A percentile compares a stretch with the other conserved stretches of the same genome.
phyloP scores from a whole-genome alignment of 2,329 filamentous ascomycete species.

The Myriosclerotinia scirpicola region DNA sequence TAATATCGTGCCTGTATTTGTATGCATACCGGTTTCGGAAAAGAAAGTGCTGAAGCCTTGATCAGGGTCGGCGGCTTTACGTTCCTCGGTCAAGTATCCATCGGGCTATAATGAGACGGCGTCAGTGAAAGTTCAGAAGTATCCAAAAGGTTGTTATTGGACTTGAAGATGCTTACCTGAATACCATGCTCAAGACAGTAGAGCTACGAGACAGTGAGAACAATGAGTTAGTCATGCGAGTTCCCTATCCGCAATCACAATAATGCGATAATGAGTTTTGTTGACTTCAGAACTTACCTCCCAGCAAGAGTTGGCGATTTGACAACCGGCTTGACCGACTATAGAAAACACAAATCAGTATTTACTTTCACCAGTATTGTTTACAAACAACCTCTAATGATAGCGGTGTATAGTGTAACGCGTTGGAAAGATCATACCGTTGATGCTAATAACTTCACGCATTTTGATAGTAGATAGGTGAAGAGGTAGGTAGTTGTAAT shows the following conservation, averaged over 20 bases:
- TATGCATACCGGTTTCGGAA: slow-evolving; percentile 87
- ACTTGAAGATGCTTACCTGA: slow-evolving; percentile 64
- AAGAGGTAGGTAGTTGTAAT: slow-evolving; percentile 25
- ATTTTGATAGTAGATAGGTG: slow-evolving; percentile 56
- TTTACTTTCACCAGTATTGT: slow-evolving; percentile 24
- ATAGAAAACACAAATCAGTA: slow-evolving; percentile 41
- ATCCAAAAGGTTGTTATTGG: not conserved
- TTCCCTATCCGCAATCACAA: slow-evolving; percentile 1
- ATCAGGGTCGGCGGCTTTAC: slow-evolving; percentile 88
- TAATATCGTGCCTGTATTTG: slow-evolving; percentile 25
- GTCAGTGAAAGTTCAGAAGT: slow-evolving; percentile 39
- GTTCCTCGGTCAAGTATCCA: slow-evolving; percentile 97
- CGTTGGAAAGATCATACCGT: slow-evolving; percentile 65
- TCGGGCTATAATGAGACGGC: slow-evolving; percentile 66
- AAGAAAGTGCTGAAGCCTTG: slow-evolving; percentile 99
- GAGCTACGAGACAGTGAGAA: slow-evolving; percentile 60
- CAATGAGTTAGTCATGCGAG: slow-evolving; percentile 33
- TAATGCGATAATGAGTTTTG: slow-evolving; percentile 33
- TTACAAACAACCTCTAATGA: slow-evolving; percentile 38
- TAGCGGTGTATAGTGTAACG: slow-evolving; percentile 42
- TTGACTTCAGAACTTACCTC: slow-evolving; percentile 70
- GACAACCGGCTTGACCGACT: slow-evolving; percentile 99
- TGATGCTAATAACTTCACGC: slow-evolving; percentile 99
- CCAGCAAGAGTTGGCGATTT: slow-evolving; percentile 99
- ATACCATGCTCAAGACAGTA: slow-evolving; percentile 99